Conservation (phyloP, 1,284 basidiomycete genomes). For the Schizophyllum amplum region DNA sequence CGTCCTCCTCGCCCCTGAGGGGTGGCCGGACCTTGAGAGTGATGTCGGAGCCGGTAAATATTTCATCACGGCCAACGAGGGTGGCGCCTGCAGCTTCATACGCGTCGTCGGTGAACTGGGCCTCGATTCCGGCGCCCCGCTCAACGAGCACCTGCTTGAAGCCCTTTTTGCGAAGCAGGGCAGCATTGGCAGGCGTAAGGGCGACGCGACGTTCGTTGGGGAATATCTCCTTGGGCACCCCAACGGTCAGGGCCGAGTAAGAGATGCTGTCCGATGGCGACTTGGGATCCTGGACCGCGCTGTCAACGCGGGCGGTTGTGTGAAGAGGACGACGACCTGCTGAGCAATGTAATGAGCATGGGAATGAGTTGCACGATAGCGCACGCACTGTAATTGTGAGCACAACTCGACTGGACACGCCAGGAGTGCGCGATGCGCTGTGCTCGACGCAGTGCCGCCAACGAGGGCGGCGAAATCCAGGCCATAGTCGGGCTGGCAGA, state of each 20-base stretch:
- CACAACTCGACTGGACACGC: not conserved
- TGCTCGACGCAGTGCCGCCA: not conserved
- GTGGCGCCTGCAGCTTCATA: conserved; percentile 74
- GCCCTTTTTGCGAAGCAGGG: conserved; percentile 72
- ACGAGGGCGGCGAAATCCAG: not conserved
- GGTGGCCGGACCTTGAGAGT: conserved; percentile 43
- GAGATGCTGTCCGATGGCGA: conserved; percentile 36
- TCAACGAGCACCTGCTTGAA: conserved; percentile 68
- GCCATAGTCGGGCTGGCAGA: not conserved
- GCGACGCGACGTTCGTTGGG: conserved; percentile 73
- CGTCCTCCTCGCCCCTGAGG: not conserved
- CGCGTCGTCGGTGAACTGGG: conserved; percentile 74
- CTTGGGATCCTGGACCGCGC: too few relatives aligned
- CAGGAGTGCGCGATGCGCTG: not conserved
- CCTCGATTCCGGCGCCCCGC: conserved; percentile 57
- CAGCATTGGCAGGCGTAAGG: conserved; percentile 69
- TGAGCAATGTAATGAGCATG: not conserved
- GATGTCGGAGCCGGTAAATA: conserved; percentile 62
- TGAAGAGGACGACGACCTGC: not conserved
- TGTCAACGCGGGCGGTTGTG: not conserved
- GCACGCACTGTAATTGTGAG: not conserved
- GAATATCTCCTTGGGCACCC: conserved; percentile 68
- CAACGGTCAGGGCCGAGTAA: conserved; percentile 69
- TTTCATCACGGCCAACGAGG: conserved; percentile 54
- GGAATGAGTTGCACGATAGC: not conserved